Evolutionary conservation across 1,284 basidiomycete genomes (phyloP), one percentile per base, ranked within the genome.

Genomic region (Heterobasidion occidentale): DNA sequence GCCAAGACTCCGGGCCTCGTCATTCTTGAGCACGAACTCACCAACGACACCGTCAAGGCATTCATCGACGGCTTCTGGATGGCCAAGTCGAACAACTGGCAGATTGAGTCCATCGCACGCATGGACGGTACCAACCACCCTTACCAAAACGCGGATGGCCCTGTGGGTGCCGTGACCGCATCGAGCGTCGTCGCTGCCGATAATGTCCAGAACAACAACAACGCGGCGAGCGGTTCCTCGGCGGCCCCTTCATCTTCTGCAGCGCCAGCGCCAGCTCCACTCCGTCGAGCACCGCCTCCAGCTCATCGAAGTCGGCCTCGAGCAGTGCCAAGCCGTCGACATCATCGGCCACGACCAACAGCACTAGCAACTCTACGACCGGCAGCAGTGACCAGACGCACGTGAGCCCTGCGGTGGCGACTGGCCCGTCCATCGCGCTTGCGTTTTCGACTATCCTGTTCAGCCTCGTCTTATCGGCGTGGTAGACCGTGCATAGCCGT

Each of bases 11-110:
- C 86, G 9, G 92, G 92, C 38, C 77, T 94, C 19, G 77, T 94
- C 62, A 77, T 92, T 58, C 78, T 95, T 60, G 88, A 94, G 71
- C 93, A 96, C 70, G 93, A 94, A 69, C 71, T 88, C 15, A 79
- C 75, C 19, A 71, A 79, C 46, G 66, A 74, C 56, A 76, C 87
- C 27, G 82, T 92, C 36, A 65, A 76, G 48, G 79, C 81, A 6
- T 94, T 93, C 72, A 85, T 88, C 65, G 70, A 75, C 51, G 77
- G 81, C 11, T 94, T 79, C 68, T 84, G 87, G 2, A 59, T 80
- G 47, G 83, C 93, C 65, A 71, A 75, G 55, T 62, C 74, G 15
- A 82, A 83, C 60, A 84, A 83, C 42, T 94, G 92, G 92, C 77
- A 76, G 51, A 72, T 79, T 46, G 66, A 70, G 42, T 86, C 83